Evolutionary conservation across 2,329 filamentous ascomycete species (phyloP).

Genomic region (Clonostachys rosea): DNA sequence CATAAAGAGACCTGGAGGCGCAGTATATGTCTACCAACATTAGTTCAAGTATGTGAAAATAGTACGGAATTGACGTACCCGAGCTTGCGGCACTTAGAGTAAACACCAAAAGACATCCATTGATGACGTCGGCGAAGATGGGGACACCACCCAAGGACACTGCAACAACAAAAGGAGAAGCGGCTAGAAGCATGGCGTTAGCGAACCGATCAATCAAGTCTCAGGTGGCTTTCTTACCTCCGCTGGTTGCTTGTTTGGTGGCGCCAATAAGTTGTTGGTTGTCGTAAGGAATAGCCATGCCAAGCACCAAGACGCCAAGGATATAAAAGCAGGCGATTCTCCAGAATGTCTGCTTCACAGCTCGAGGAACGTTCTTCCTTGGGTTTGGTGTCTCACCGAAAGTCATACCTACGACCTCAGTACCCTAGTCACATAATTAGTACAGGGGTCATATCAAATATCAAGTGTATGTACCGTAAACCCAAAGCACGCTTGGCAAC

Average conservation of each 20-base stretch:
- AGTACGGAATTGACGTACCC: not conserved
- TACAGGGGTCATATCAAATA: too few species aligned
- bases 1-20: conserved; percentile 38
- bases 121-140: conserved; percentile 12
- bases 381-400: conserved; percentile 15
- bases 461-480: not conserved
- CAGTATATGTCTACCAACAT: conserved; percentile 42
- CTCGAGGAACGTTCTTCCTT: conserved; percentile 11
- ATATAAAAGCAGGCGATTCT: conserved; percentile 16
- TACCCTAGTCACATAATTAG: not conserved
- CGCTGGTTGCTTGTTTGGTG: conserved; percentile 9
- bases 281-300: conserved; percentile 16
- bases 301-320: conserved; percentile 11
- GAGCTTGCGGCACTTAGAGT: conserved; percentile 40
- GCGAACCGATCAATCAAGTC: not conserved
- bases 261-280: conserved; percentile 19
- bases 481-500: conserved; percentile 29
- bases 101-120: conserved; percentile 14
- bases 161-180: conserved; percentile 16
- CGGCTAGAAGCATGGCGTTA: not conserved
- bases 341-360: conserved; percentile 15
- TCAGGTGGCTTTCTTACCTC: conserved; percentile 1
- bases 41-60: not conserved
- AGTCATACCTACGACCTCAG: conserved; percentile 9
- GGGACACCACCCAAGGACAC: conserved; percentile 9